Base-by-base conservation (phyloP, 2,329 filamentous ascomycete species). In the Talaromyces funiculosus region DNA sequence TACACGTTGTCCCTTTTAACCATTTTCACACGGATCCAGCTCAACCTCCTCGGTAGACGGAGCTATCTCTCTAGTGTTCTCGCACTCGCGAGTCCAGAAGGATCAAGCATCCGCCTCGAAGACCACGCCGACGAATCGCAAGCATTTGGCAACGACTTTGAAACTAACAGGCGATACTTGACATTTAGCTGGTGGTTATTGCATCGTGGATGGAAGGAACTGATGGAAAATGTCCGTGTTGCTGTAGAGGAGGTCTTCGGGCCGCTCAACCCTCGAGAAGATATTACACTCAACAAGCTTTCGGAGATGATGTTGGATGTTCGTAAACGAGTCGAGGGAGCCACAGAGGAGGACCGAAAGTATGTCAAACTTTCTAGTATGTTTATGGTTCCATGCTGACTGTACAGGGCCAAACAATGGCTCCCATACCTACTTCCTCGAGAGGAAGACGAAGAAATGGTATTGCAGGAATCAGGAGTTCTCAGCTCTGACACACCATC, bases 101-200 rank as follows among this genome's bases (percentile, higher is more conserved):
- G 81, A 20, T 83, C 89, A 3, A 89, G 86, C 45, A 99, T 99
- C 72, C 92, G 84, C 67, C 82, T 97, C 18, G 92, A 97, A 77
- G 94, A 97, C 74, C 87, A 95, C 69, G 93, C 97, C 71, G 92
- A 97, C 72, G 90, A 94, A 71, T 88, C 89, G 58, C 89, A 92
- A 67, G 84, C 86, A 3, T 92, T 95, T 71, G 92, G 92, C 47
- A 93, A 90, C 73, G 94, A 99, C 74, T 97, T 96, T 67, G 92
- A 97, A 74, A 96, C 92, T 35, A 99, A 99, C 75, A 84, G 92
- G 67, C 90, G 90, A 70, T 99, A 97, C 71, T 81, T 99, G 53
- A 95, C 92, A 42, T 96, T 97, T 73, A 96, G 91, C 76, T 99
- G 94, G 94, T 99, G 93, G 92, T 79, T 99, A 51, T 81, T 99